A percentile compares a stretch with the other conserved stretches of the same genome.
Conservation (phyloP, 169 alveolate species). For the Cryptosporidium sp. region DNA sequence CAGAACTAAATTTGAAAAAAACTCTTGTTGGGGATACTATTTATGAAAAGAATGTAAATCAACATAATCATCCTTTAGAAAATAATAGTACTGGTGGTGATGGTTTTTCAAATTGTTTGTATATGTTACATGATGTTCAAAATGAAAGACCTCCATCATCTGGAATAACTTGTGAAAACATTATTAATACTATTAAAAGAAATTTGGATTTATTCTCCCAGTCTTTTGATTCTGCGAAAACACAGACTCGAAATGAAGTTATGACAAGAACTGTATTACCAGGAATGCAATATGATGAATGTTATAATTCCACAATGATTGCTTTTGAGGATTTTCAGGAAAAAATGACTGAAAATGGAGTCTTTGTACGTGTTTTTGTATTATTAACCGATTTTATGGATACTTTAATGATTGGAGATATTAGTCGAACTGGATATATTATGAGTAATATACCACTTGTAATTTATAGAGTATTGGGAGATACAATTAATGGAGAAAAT, state of each 20-base stretch:
- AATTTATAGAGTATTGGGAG: slow-evolving; percentile 13
- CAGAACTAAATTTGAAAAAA: slow-evolving; percentile 2
- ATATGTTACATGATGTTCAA: slow-evolving; percentile 55
- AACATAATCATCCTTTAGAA: slow-evolving; percentile 25
- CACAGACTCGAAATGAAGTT: slow-evolving; percentile 6
- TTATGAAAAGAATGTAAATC: slow-evolving; percentile 43
- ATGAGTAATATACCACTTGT: slow-evolving; percentile 54
- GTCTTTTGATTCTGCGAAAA: background rate
- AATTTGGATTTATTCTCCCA: slow-evolving; percentile 4
- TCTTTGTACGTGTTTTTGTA: slow-evolving; percentile 24
- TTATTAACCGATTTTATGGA: slow-evolving; percentile 61
- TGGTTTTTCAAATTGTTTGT: slow-evolving; percentile 2
- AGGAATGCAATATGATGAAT: slow-evolving; percentile 72
- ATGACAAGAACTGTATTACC: slow-evolving; percentile 70
- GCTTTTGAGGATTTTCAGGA: slow-evolving; percentile 43
- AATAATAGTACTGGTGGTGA: background rate
- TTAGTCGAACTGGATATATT: slow-evolving; percentile 36
- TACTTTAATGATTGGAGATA: slow-evolving; percentile 58
- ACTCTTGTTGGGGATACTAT: slow-evolving; percentile 41
- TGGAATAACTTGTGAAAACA: slow-evolving; percentile 43
- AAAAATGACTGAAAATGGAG: slow-evolving; percentile 30
- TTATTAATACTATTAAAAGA: slow-evolving; percentile 16
- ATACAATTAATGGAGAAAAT: background rate
- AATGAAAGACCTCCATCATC: slow-evolving; percentile 60
- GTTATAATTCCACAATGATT: slow-evolving; percentile 65